Base-by-base conservation (phyloP, 2,329 filamentous ascomycete species). In the Lachnellula subtilissima region DNA sequence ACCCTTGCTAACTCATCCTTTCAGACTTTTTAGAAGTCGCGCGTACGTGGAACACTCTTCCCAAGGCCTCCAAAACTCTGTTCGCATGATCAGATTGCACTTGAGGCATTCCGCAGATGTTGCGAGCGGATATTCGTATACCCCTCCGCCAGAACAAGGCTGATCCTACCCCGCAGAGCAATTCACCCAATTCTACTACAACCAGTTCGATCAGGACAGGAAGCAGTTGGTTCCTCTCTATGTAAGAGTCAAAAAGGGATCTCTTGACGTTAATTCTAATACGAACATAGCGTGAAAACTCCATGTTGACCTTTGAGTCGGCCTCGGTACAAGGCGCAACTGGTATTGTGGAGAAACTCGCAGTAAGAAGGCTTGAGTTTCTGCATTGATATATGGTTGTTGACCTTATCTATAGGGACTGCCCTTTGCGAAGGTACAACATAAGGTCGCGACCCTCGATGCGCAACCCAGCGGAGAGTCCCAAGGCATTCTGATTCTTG, bases 301-400 rank as follows among this genome's bases (percentile, higher is more conserved):
- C 94, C 49, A 96, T 96, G 88, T 81, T 97, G 75, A 97, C 93
- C 50, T 97, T 97, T 70, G 91, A 97, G 81, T 85, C 81, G 48
- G 67, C 77, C 46, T 84, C 87, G 14, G 74, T 83, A 58, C 78
- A 84, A 68, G 92, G 93, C 61, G 75, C 76, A 37, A 70, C 65
- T 23, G 71, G 71, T 35, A 97, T 99, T 67, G 76, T 87, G 53
- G 85, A 90, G 73, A 97, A 97, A 81, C 83, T 97, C 60, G 72
- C 74, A 58, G 93, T 97, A 78, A 67, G 84, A 37, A 40, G 36
- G 8, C 35, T 23, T 19, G 28, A 53, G 19, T 15, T n/a, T 36
- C 14, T 47, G 52, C 22, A 11, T 17, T 9, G 48, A 39, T 37
- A 39, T 49, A 28, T 43, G 35, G 28, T 40, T 49, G 35, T 61